Evolutionary conservation across 2,329 filamentous ascomycete genomes (phyloP), one percentile per base, ranked within the genome.

Genomic region (Monilinia aucupariae): DNA sequence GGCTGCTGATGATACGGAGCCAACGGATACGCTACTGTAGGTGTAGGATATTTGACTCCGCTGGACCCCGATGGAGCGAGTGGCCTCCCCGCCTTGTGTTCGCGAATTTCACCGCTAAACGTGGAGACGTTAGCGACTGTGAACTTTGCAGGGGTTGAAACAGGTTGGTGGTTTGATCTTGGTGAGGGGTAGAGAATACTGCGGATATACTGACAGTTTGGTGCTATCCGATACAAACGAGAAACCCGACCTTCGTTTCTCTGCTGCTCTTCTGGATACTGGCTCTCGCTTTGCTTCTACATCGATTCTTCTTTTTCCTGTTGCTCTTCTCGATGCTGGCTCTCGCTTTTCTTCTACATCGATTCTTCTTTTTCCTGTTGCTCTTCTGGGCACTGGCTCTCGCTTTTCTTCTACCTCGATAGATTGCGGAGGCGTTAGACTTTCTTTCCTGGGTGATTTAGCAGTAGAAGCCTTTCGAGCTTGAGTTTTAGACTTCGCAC

Each of bases 221-320:
- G 78, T 80, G 64, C 78, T 79, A 59, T 75, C 76, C 1, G 78
- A 78, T 6, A 75, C 75, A 52, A 75, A 75, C 4, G 77, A 78
- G 61, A 75, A 68, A 55, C 70, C 68, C 0, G 74, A 75, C 43
- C 70, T 69, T 39, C 73, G 62, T 25, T 71, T 66, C 15, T 59
- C 58, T 15, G 15, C 20, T 60, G 15, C 30, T 63, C 39, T 15
- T 55, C 30, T 53, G 27, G 27, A n/a, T 17, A 47, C 15, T 15
- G 30, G 25, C 8, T 49, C 47, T 47, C 34, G 51, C 17, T 56
- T 47, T 12, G 39, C 27, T 17, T 25, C 25, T 25, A 7, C 34
- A 10, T 61, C 56, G 53, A 48, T 9, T n/a, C 70, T 69, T 39
- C 73, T 63, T 25, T 71, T 66, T 17, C 58, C 58, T 15, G 15